These are phyloP conservation scores for Aegilops sharonensis DNA, from an alignment of 176 grass and related monocot species.

Conservation along the genomic window DNA sequence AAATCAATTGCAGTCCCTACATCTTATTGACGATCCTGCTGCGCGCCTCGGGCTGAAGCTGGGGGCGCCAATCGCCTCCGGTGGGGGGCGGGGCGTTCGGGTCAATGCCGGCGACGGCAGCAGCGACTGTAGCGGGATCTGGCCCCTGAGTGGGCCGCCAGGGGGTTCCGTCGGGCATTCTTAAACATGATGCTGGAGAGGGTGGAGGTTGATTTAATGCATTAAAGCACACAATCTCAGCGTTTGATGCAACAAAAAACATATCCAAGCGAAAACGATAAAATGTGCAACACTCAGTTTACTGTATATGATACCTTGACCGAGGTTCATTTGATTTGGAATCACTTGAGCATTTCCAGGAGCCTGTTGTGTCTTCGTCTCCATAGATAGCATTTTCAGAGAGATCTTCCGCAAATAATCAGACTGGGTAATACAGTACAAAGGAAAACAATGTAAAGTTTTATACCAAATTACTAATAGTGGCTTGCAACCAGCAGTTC, in stretches of 20 bases:
- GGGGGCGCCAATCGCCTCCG: neutral
- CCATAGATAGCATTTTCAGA: neutral
- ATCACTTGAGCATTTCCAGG: neutral
- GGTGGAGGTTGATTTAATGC: too few relatives aligned
- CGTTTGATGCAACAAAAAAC: too few relatives aligned
- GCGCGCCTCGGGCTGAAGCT: neutral
- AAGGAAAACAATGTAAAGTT: neutral
- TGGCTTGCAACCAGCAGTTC: neutral
- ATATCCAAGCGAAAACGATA: too few relatives aligned
- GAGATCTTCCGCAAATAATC: neutral
- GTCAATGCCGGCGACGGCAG: neutral
- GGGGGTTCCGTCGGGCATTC: neutral
- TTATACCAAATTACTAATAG: neutral
- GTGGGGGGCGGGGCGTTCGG: neutral
- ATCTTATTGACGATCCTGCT: neutral
- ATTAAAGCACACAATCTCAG: too few relatives aligned
- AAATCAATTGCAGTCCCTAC: neutral
- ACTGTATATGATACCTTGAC: neutral
- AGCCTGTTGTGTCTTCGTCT: neutral
- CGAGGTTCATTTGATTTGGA: neutral
- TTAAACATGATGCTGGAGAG: too few relatives aligned
- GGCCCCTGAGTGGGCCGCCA: neutral
- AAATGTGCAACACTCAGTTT: neutral
- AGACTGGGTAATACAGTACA: neutral
- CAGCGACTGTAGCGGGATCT: neutral